Evolutionary conservation across 352 stramenopile species (phyloP), one percentile per base, ranked within the genome.

Genomic region (Globisporangium megalacanthum): DNA sequence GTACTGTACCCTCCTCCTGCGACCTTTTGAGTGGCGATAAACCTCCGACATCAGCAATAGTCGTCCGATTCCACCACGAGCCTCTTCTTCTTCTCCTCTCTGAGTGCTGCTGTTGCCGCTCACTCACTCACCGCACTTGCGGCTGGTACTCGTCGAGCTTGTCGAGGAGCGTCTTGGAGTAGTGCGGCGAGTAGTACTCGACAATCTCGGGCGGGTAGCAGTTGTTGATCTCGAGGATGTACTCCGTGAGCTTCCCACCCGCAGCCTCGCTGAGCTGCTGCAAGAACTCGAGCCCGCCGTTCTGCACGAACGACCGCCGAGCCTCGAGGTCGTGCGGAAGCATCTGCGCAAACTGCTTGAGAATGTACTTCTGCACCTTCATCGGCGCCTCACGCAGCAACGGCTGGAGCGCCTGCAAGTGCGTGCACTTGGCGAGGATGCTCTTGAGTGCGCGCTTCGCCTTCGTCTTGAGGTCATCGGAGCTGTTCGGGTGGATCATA

Each of bases 341-440:
- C 65, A 98, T 89, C 64, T 97, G 87, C 17, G 93, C 92, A 67
- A 98, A 98, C 67, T 98, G 94, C 58, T 95, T 92, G 37, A 98
- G 77, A 54, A 98, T 95, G 72, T 98, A 98, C 86, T 98, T 98
- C 65, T 98, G 90, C 39, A 98, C 91, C 65, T 97, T 98, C 58
- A 97, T 75, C 0, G 91, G 91, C 4, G 89, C 84, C 42, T 98
- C 93, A 15, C 87, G 70, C n/a, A 98, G 70, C 41, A 98, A 65
- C 22, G 93, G 94, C 66, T 98, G 88, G 25, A 98, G 72, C 6
- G 92, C 94, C 54, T 94, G 86, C 10, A 97, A 68, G 61, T 98
- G 87, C n/a, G 92, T 98, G 58, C 93, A 98, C 70, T 98, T 98
- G 56, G 83, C 86, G 4, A 98, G 68, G 14, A 98, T 86, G 56